phyloP scores from a whole-genome alignment of 805 yeast genomes.

The Clavispora santaluciae region DNA sequence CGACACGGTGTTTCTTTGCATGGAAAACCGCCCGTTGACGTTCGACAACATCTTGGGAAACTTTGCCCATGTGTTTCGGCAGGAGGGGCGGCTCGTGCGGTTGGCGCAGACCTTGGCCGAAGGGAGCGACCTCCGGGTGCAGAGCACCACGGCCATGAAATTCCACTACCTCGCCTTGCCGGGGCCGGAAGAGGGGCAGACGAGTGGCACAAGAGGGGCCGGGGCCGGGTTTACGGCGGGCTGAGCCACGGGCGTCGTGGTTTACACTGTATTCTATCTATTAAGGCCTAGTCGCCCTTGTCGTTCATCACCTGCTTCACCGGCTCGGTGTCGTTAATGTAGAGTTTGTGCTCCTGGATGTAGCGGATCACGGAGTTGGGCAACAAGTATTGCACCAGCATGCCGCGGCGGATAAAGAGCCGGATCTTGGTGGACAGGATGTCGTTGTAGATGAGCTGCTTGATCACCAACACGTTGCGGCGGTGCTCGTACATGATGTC shows the following conservation, averaged over 20 bases:
- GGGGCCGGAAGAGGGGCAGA: background rate
- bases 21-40: constrained; percentile 36
- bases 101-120: constrained; percentile 12
- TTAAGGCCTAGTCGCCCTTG: constrained; percentile 18
- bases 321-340: constrained; percentile 84
- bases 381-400: constrained; percentile 91
- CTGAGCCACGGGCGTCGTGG: too few relatives aligned
- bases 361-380: constrained; percentile 95
- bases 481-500: constrained; percentile 97
- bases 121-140: constrained; percentile 10
- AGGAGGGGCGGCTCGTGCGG: constrained; percentile 14
- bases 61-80: constrained; percentile 17
- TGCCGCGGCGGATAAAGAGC: constrained; percentile 84
- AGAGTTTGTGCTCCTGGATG: constrained; percentile 86
- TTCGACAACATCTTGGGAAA: constrained; percentile 32
- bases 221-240: too few relatives aligned
- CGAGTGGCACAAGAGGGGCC: too few relatives aligned
- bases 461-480: constrained; percentile 86
- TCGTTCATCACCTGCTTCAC: constrained; percentile 74
- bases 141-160: constrained; percentile 12
- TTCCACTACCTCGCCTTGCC: constrained; percentile 16
- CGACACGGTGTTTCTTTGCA: constrained; percentile 21
- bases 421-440: constrained; percentile 93
- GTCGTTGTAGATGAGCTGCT: constrained; percentile 94
- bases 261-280: too few relatives aligned